These are phyloP conservation scores for Eimeria falciformis DNA, from an alignment of 169 alveolate genomes.

Conservation along the genomic window DNA sequence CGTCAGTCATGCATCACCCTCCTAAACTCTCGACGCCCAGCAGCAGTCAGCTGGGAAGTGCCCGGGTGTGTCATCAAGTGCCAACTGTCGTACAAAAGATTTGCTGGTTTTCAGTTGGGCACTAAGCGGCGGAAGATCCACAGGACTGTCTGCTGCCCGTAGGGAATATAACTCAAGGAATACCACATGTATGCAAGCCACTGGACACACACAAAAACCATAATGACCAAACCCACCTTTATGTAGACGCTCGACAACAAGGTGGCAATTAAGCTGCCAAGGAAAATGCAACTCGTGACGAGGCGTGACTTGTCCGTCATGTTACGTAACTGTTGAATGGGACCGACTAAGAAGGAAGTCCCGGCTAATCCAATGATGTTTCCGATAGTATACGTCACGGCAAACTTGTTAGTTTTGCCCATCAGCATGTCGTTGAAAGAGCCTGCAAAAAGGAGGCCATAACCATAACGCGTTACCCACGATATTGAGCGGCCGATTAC, in stretches of 20 bases:
- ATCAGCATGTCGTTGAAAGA: conserved; percentile 71
- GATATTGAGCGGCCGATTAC: too few species aligned
- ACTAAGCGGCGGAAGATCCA: conserved; percentile 57
- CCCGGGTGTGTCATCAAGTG: not conserved
- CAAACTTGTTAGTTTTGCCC: conserved; percentile 70
- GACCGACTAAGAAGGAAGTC: conserved; percentile 74
- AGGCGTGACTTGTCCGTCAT: conserved; percentile 74
- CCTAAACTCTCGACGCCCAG: not conserved
- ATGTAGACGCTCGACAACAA: conserved; percentile 60
- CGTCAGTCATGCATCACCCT: not conserved
- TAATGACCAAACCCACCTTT: conserved; percentile 58
- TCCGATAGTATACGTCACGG: conserved; percentile 76
- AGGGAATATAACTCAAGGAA: conserved; percentile 76
- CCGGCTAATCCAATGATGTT: conserved; percentile 74
- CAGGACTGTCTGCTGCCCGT: conserved; percentile 70
- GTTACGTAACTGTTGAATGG: conserved; percentile 65
- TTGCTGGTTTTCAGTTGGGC: not conserved
- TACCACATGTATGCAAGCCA: conserved; percentile 79
- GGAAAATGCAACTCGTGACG: conserved; percentile 58
- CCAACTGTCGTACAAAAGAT: too few species aligned
- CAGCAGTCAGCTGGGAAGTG: not conserved
- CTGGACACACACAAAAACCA: conserved; percentile 65
- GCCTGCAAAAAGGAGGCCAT: conserved; percentile 46
- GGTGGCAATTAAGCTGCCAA: conserved; percentile 70
- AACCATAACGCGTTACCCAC: too few species aligned